phyloP scores from a whole-genome alignment of 441 rosid species.

The Mallotus japonicus region DNA sequence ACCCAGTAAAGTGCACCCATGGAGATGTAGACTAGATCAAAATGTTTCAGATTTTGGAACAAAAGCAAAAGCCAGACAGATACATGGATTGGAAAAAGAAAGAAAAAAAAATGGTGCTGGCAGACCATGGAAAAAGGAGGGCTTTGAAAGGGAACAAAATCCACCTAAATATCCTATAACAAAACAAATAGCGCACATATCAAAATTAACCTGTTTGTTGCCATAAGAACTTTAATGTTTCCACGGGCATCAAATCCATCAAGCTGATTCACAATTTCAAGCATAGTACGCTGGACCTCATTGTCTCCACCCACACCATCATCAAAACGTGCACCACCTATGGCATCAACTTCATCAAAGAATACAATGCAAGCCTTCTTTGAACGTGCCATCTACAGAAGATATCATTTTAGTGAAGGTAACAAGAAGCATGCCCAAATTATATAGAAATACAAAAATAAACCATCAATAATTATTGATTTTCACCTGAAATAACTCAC shows the following conservation, averaged over 20 bases:
- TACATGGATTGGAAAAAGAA: background rate
- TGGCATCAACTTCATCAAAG: slow-evolving; percentile 92
- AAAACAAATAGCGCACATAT: background rate
- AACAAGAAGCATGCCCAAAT: background rate
- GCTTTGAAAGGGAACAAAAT: background rate
- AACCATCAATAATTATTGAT: background rate
- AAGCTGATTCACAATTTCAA: slow-evolving; percentile 91
- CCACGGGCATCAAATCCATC: slow-evolving; percentile 97
- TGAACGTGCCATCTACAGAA: slow-evolving; percentile 75
- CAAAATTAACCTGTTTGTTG: slow-evolving; percentile 69
- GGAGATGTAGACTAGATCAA: background rate
- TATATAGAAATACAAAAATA: background rate
- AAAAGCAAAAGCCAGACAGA: background rate
- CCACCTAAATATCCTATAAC: too few species aligned
- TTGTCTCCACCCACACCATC: slow-evolving; percentile 94
- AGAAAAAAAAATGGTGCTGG: background rate
- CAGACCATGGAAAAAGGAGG: background rate
- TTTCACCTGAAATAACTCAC: slow-evolving; percentile 78
- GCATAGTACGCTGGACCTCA: slow-evolving; percentile 98
- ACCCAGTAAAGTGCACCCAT: background rate
- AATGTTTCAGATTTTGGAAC: too few species aligned
- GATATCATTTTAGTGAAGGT: background rate
- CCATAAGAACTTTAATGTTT: slow-evolving; percentile 92
- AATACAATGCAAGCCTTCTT: slow-evolving; percentile 90
- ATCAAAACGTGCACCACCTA: slow-evolving; percentile 94